Evolutionary conservation across 208 protist species (phyloP).

Genomic region (Trypanosomatidae sp.): DNA sequence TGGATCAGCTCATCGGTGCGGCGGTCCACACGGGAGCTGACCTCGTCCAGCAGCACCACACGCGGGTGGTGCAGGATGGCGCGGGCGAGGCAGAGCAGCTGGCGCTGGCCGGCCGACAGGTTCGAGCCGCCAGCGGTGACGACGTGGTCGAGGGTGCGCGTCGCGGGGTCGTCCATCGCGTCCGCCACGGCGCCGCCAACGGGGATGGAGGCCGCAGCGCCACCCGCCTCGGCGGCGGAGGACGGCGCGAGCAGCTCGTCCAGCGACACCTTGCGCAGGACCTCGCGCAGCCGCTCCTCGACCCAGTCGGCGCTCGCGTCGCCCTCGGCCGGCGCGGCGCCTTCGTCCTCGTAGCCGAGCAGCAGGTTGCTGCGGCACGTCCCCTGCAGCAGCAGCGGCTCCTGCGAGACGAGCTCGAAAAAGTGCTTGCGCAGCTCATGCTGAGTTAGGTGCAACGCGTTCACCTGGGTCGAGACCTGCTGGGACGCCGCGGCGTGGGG

Average conservation of each 20-base stretch:
- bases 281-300: slow-evolving; percentile 41
- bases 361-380: slow-evolving; percentile 95
- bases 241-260: slow-evolving; percentile 41
- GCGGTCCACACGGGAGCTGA: slow-evolving; percentile 86
- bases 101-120: slow-evolving; percentile 94
- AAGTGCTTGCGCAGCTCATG: slow-evolving; percentile 71
- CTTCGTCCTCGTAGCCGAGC: slow-evolving; percentile 36
- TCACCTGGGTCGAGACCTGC: slow-evolving; percentile 8
- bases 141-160: slow-evolving; percentile 47
- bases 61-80: slow-evolving; percentile 90
- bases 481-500: slow-evolving; percentile 13
- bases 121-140: slow-evolving; percentile 81
- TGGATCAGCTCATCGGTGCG: slow-evolving; percentile 92
- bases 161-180: slow-evolving; percentile 10
- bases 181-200: not conserved
- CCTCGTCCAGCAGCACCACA: slow-evolving; percentile 97
- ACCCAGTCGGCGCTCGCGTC: not conserved
- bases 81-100: slow-evolving; percentile 96
- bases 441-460: slow-evolving; percentile 17
- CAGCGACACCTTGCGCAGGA: slow-evolving; percentile 41
- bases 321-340: not conserved
- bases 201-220: not conserved
- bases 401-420: slow-evolving; percentile 98
- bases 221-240: not conserved
- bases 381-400: slow-evolving; percentile 95